These are phyloP conservation scores for Blastobotrys niveus DNA, from an alignment of 1,139 yeast species.

Conservation along the genomic window DNA sequence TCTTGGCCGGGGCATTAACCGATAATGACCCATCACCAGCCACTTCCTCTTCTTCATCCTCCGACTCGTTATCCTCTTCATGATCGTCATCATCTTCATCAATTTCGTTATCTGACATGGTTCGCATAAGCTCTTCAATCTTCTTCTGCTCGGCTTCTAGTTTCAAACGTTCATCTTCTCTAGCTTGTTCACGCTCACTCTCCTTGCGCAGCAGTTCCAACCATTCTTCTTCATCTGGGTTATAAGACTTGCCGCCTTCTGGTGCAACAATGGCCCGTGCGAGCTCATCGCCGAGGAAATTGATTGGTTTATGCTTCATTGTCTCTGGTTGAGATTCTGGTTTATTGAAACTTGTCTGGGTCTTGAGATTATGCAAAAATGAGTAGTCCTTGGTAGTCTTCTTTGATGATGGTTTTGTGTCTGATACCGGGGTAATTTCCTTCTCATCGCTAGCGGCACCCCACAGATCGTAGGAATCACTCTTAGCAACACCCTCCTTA, in stretches of 20 bases:
- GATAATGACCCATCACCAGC: slow-evolving; percentile 45
- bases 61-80: slow-evolving; percentile 42
- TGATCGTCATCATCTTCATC: slow-evolving; percentile 50
- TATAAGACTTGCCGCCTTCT: slow-evolving; percentile 87
- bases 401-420: slow-evolving; percentile 27
- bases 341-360: slow-evolving; percentile 18
- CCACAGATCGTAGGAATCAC: slow-evolving; percentile 62
- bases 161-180: slow-evolving; percentile 56
- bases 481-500: slow-evolving; percentile 56
- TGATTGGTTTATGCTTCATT: slow-evolving; percentile 48
- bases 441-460: slow-evolving; percentile 26
- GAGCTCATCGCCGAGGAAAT: slow-evolving; percentile 32
- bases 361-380: slow-evolving; percentile 18
- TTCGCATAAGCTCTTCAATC: slow-evolving; percentile 59
- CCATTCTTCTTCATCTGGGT: slow-evolving; percentile 87
- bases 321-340: slow-evolving; percentile 38
- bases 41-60: slow-evolving; percentile 38
- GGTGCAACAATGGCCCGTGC: slow-evolving; percentile 47
- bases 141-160: slow-evolving; percentile 57
- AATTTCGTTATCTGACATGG: slow-evolving; percentile 38
- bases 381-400: slow-evolving; percentile 17
- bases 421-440: not conserved
- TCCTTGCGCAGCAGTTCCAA: slow-evolving; percentile 62
- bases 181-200: slow-evolving; percentile 56
- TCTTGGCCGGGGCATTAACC: slow-evolving; percentile 61